Conservation (phyloP, 2,329 filamentous ascomycete species). For the Phoma sp. region DNA sequence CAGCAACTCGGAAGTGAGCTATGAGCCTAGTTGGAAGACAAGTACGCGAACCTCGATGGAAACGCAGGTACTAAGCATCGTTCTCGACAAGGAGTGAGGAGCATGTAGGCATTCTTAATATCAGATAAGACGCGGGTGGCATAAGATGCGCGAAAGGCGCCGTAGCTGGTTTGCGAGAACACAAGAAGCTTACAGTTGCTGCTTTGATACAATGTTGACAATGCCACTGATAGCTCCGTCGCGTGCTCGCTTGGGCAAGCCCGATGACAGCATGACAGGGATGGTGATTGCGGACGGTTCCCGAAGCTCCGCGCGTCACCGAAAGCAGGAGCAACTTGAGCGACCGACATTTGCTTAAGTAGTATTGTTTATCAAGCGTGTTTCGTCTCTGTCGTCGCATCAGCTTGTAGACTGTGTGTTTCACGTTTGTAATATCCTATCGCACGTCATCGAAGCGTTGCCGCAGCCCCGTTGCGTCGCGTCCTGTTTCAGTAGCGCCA, state of each 20-base stretch:
- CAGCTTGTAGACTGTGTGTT: not conserved
- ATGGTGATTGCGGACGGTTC: conserved; percentile 5
- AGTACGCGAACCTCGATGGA: too few species aligned
- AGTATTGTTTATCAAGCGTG: not conserved
- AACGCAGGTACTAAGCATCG: too few species aligned
- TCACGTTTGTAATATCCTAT: conserved; percentile 21
- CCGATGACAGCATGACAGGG: conserved; percentile 9
- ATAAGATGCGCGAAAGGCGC: too few species aligned
- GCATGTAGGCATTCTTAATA: too few species aligned
- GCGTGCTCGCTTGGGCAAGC: conserved; percentile 13
- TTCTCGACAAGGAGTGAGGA: too few species aligned
- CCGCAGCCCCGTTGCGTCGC: conserved; percentile 30
- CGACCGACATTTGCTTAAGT: not conserved
- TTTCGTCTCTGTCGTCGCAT: not conserved
- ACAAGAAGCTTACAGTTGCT: too few species aligned
- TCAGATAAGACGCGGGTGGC: too few species aligned
- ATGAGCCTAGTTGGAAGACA: too few species aligned
- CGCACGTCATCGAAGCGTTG: conserved; percentile 30
- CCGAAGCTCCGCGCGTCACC: conserved; percentile 13
- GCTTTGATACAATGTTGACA: too few species aligned
- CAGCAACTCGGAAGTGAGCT: too few species aligned
- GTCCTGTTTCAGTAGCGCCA: conserved; percentile 41
- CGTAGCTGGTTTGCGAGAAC: too few species aligned
- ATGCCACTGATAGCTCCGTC: not conserved
- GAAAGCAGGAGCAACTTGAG: not conserved